Conservation (phyloP, 2,329 filamentous ascomycete species). For the Colletotrichum magnum region DNA sequence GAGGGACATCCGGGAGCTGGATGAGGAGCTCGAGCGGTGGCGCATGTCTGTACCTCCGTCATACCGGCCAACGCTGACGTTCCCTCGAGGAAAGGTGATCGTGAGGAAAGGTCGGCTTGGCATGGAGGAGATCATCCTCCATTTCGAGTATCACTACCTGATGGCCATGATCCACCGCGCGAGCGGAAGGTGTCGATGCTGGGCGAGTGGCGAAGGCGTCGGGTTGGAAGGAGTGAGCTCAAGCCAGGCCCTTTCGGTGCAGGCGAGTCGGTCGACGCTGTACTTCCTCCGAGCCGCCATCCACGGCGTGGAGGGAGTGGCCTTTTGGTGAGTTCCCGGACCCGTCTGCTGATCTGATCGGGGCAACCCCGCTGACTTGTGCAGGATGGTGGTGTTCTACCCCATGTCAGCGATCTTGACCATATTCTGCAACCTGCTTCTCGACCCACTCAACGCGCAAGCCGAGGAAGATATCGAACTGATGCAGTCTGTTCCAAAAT, state of each 20-base stretch:
- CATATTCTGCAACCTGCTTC: conserved; percentile 69
- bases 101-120: conserved; percentile 49
- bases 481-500: conserved; percentile 56
- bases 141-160: conserved; percentile 69
- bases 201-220: conserved; percentile 47
- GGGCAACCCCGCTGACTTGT: background rate
- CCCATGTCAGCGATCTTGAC: conserved; percentile 67
- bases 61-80: conserved; percentile 63
- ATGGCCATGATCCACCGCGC: conserved; percentile 69
- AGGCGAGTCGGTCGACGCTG: conserved; percentile 69
- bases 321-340: conserved; percentile 61
- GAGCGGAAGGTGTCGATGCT: conserved; percentile 64
- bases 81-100: conserved; percentile 48
- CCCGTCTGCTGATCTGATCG: too few species aligned
- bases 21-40: conserved; percentile 70
- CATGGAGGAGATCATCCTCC: conserved; percentile 63
- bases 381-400: conserved; percentile 69
- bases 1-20: conserved; percentile 68
- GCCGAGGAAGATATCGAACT: conserved; percentile 62
- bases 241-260: conserved; percentile 66
- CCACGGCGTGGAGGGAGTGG: conserved; percentile 58
- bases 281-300: conserved; percentile 61
- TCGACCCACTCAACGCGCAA: conserved; percentile 59
- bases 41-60: conserved; percentile 60
- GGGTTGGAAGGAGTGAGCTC: conserved; percentile 59